These are phyloP conservation scores for Tylopilus subfusipes DNA, from an alignment of 768 basidiomycete species.

Conservation along the genomic window DNA sequence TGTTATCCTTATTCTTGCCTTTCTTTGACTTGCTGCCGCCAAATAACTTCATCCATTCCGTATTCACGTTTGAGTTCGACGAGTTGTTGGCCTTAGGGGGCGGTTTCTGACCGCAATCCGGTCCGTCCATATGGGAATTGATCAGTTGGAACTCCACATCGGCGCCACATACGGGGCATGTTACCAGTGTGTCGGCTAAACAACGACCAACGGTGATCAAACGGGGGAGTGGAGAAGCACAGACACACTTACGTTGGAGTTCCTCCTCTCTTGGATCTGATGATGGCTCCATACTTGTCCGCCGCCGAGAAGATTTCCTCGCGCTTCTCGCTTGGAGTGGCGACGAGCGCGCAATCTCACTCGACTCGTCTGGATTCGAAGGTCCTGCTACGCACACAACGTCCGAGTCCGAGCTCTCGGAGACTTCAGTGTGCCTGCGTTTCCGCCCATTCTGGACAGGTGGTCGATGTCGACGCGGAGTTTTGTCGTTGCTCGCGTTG, in stretches of 20 bases:
- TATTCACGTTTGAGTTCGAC: slow-evolving; percentile 24
- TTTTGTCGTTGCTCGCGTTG: slow-evolving; percentile 4
- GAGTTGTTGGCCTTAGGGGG: slow-evolving; percentile 19
- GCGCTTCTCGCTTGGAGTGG: slow-evolving; percentile 20
- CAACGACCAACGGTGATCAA: slow-evolving; percentile 1
- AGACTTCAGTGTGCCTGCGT: slow-evolving; percentile 29
- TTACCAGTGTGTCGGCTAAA: slow-evolving; percentile 38
- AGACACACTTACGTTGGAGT: slow-evolving; percentile 18
- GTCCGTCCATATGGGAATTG: slow-evolving; percentile 63
- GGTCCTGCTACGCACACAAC: slow-evolving; percentile 30
- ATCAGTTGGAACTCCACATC: slow-evolving; percentile 46
- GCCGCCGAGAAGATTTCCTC: slow-evolving; percentile 16
- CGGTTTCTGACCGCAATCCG: slow-evolving; percentile 40
- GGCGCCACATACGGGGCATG: slow-evolving; percentile 62
- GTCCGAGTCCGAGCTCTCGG: slow-evolving; percentile 26
- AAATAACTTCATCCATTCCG: slow-evolving; percentile 45
- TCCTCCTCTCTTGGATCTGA: slow-evolving; percentile 34
- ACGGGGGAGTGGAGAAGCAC: not conserved
- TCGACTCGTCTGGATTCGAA: slow-evolving; percentile 25
- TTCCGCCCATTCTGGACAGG: slow-evolving; percentile 31
- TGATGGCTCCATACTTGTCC: slow-evolving; percentile 21
- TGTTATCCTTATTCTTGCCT: slow-evolving; percentile 41
- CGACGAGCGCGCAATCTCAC: slow-evolving; percentile 22
- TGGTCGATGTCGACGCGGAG: slow-evolving; percentile 17
- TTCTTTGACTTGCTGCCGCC: slow-evolving; percentile 31